phyloP scores from a whole-genome alignment of 2,329 filamentous ascomycete species.

The Neonectria hederae region DNA sequence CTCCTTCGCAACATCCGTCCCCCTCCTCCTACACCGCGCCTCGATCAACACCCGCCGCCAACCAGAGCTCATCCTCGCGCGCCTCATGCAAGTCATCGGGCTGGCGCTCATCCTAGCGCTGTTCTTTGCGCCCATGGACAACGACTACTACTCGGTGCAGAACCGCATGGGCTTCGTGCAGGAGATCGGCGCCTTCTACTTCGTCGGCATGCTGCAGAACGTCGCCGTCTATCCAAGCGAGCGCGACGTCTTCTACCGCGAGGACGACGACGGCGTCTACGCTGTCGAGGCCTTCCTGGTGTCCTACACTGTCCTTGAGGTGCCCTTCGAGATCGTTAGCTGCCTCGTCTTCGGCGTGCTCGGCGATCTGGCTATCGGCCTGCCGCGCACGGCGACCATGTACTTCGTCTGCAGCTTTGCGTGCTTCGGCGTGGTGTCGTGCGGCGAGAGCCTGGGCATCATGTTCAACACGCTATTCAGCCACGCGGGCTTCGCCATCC shows the following conservation, averaged over 20 bases:
- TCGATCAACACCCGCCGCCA: slow-evolving; percentile 75
- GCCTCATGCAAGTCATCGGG: slow-evolving; percentile 73
- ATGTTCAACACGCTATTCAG: slow-evolving; percentile 81
- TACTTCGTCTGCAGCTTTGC: slow-evolving; percentile 75
- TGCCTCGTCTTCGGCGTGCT: slow-evolving; percentile 73
- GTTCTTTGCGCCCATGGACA: slow-evolving; percentile 76
- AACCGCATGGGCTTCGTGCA: slow-evolving; percentile 79
- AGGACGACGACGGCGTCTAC: slow-evolving; percentile 79
- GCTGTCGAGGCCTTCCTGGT: slow-evolving; percentile 75
- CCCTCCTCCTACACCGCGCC: slow-evolving; percentile 73
- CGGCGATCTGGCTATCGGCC: slow-evolving; percentile 69
- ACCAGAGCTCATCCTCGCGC: slow-evolving; percentile 69
- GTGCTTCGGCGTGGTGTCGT: slow-evolving; percentile 77
- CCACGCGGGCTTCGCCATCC: slow-evolving; percentile 81
- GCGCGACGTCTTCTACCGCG: slow-evolving; percentile 79
- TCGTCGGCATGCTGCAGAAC: slow-evolving; percentile 82
- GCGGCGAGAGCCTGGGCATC: slow-evolving; percentile 80
- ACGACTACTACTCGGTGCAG: slow-evolving; percentile 76
- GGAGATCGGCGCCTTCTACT: slow-evolving; percentile 76
- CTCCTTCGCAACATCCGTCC: slow-evolving; percentile 69
- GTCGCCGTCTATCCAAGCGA: slow-evolving; percentile 78
- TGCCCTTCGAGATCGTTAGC: slow-evolving; percentile 75
- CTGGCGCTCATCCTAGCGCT: slow-evolving; percentile 70
- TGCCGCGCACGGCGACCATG: slow-evolving; percentile 69
- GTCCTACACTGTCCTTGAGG: slow-evolving; percentile 74